phyloP scores from a whole-genome alignment of 225 moss, liverwort and hornwort species.

The Pseudoscleropodium purum region DNA sequence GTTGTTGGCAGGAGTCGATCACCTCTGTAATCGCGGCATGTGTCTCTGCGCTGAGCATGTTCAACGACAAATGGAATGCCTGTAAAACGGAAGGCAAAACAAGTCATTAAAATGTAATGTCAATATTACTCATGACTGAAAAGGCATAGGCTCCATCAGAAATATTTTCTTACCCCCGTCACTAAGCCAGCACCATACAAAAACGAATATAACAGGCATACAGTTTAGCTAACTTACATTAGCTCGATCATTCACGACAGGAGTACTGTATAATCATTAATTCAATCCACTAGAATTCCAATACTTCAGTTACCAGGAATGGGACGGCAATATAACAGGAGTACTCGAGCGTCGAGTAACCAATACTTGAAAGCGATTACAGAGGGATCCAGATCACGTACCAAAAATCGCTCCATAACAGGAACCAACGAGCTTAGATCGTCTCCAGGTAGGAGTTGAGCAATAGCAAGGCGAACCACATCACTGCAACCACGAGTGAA shows the following conservation, averaged over 20 bases:
- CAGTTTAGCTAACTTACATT: background rate
- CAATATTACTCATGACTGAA: background rate
- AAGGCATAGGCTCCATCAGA: background rate
- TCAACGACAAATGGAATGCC: conserved; percentile 94
- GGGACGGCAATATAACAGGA: background rate
- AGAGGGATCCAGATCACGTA: conserved; percentile 12
- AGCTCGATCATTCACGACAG: background rate
- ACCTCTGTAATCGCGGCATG: conserved; percentile 84
- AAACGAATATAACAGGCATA: background rate
- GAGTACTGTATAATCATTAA: background rate
- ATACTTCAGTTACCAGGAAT: background rate
- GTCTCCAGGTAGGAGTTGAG: conserved; percentile 75
- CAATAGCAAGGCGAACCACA: conserved; percentile 70
- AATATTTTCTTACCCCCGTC: background rate
- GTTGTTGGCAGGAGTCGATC: conserved; percentile 87
- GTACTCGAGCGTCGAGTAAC: background rate
- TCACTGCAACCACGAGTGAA: conserved; percentile 56
- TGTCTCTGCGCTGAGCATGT: conserved; percentile 85
- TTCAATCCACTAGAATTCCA: background rate
- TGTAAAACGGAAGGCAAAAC: conserved; percentile 18
- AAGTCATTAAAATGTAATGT: background rate
- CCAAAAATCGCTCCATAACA: conserved; percentile 96
- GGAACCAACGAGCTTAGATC: conserved; percentile 76
- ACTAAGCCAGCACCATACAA: background rate
- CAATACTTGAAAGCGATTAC: background rate